These are phyloP conservation scores for Pyrus betulifolia DNA, from an alignment of 306 rosid genomes.

Conservation along the genomic window DNA sequence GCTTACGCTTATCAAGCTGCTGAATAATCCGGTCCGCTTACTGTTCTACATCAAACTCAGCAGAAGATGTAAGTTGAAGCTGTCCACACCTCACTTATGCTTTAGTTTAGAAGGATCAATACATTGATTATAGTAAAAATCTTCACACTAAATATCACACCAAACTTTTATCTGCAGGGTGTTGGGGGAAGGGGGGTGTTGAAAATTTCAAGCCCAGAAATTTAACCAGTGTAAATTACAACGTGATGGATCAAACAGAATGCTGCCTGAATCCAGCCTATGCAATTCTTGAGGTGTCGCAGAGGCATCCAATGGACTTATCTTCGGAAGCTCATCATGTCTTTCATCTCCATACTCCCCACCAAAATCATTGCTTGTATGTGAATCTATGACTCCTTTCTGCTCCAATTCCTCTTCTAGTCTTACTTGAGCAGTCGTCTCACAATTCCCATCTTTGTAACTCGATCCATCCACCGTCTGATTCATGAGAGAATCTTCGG, in stretches of 20 bases:
- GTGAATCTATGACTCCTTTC: constrained; percentile 16
- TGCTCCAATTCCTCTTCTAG: constrained; percentile 30
- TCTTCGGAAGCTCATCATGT: constrained; percentile 32
- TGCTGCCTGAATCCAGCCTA: constrained; percentile 38
- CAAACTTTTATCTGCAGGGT: neutral
- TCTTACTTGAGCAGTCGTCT: constrained; percentile 14
- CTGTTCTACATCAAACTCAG: neutral
- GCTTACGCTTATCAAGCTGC: neutral
- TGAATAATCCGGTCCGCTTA: too few relatives aligned
- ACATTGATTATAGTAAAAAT: neutral
- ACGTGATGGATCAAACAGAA: constrained; percentile 40
- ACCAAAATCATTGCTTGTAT: constrained; percentile 8
- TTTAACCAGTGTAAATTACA: constrained; percentile 54
- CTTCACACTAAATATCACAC: neutral
- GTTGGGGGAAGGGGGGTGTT: neutral
- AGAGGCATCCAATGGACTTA: constrained; percentile 28
- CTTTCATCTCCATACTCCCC: constrained; percentile 24
- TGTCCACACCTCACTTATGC: neutral
- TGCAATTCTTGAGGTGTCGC: constrained; percentile 57
- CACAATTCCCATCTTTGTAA: constrained; percentile 19
- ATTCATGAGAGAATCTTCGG: constrained; percentile 6
- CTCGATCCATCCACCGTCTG: constrained; percentile 31
- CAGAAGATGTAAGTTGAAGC: neutral
- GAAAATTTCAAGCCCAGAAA: constrained; percentile 47
- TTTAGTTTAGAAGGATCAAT: neutral